Base-by-base conservation (phyloP, 2,329 filamentous ascomycete genomes). In the Fusarium concolor region DNA sequence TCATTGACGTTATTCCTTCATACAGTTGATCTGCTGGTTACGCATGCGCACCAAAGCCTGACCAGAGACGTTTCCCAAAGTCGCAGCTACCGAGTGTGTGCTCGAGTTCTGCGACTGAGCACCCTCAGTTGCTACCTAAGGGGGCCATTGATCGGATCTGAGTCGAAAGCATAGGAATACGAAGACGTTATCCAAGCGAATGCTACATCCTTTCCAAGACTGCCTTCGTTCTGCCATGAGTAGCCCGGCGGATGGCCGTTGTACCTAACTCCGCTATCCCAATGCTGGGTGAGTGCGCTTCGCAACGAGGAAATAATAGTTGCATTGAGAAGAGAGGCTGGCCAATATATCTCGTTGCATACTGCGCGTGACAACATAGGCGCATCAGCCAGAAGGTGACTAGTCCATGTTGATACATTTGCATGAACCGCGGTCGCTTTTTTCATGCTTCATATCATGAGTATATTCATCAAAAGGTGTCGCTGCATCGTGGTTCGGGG, bases 41-140 rank as follows among this genome's bases (percentile, higher is more conserved):
- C 8, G 15, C 42, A 55, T 35, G 26, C 8, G 29, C 18, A 38
- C 29, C 26, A 22, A 56, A 17, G 6, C 17, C 35, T 61, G 26
- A 9, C 10, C 28, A 9, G 26, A 38, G 4, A 15, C n/a, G 15
- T 28, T 17, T 15, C 17, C n/a, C 17, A n/a, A 20, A 26, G 11
- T 60, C 76, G 3, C 67, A 63, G 11, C 77, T 79, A 39, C 79
- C 78, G 1, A 43, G 70, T 3, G 68, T 59, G 2, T 64, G 79
- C 33, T 26, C 80, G 72, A 52, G 60, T 83, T n/a, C 73, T 12
- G 22, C 17, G 12, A n/a, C 26, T n/a, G 22, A 12, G 15, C 26
- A 5, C 10, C 22, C 10, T 41, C 24, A 17, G 9, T 10, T n/a
- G 10, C 22, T 20, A 10, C 18, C 6, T 7, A 37, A 5, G 8